Conservation (phyloP, 2,329 filamentous ascomycete genomes). For the Calonectria fujianensis region DNA sequence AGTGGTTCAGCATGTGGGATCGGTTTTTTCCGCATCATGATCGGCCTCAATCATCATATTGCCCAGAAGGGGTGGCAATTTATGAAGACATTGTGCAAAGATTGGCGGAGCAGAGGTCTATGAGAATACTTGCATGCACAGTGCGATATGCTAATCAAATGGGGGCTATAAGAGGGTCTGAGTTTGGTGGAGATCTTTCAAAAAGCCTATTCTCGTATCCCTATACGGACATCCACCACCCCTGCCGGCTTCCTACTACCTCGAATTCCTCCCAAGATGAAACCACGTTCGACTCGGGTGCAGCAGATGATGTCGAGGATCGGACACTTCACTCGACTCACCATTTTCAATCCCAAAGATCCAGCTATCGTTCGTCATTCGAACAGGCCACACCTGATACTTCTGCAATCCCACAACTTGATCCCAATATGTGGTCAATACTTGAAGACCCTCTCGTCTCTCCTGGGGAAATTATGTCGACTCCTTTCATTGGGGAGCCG, state of each 20-base stretch:
- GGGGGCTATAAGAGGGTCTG: background rate
- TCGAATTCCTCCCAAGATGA: background rate
- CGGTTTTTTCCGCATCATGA: background rate
- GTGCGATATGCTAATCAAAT: background rate
- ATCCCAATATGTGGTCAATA: background rate
- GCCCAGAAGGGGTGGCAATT: background rate
- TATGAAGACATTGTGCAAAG: background rate
- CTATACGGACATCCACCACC: background rate
- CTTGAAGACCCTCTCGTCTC: background rate
- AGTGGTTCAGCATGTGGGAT: background rate
- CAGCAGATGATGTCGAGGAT: background rate
- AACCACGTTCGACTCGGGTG: background rate
- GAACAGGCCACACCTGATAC: background rate
- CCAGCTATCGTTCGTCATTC: background rate
- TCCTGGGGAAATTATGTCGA: background rate
- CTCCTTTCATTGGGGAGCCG: background rate
- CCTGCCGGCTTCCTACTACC: background rate
- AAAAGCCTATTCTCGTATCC: background rate
- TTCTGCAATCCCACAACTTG: background rate
- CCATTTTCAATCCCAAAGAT: background rate
- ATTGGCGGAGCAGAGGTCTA: background rate
- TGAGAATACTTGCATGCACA: background rate
- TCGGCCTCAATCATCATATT: background rate
- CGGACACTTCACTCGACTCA: background rate
- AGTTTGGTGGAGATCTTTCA: background rate